Percentiles rank a stretch among this genome's conserved stretches.
Evolutionary conservation across 1,284 basidiomycete species (phyloP).

Genomic region (Microbotryum lychnidis-dioicae): DNA sequence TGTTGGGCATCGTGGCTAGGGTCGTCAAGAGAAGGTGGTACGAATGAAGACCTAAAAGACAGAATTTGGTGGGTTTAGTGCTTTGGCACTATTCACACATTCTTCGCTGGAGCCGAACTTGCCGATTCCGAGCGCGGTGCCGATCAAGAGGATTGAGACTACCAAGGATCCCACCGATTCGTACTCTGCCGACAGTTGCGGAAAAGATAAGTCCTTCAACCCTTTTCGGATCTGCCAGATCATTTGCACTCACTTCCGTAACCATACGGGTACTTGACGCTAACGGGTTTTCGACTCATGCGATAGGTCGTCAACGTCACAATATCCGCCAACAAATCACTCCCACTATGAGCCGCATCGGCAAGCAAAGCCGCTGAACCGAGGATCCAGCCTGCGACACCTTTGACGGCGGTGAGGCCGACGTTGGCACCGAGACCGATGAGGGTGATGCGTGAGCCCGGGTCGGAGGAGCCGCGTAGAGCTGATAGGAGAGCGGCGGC

Average conservation of each 20-base stretch:
- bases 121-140: constrained; percentile 81
- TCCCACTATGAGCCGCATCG: constrained; percentile 89
- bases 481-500: constrained; percentile 38
- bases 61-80: background rate
- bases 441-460: constrained; percentile 41
- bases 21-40: constrained; percentile 67
- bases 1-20: constrained; percentile 45
- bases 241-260: constrained; percentile 34
- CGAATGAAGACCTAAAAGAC: constrained; percentile 60
- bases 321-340: constrained; percentile 82
- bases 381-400: constrained; percentile 43
- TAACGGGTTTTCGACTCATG: constrained; percentile 70
- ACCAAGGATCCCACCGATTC: constrained; percentile 43
- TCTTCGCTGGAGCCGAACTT: too few species aligned
- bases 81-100: too few species aligned
- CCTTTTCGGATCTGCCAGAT: background rate
- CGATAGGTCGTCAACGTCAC: constrained; percentile 89
- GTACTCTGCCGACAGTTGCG: constrained; percentile 35
- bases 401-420: constrained; percentile 72
- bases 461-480: constrained; percentile 34
- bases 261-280: constrained; percentile 67
- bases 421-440: constrained; percentile 76
- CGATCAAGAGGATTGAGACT: constrained; percentile 46
- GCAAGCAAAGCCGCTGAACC: constrained; percentile 69
- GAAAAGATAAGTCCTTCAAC: background rate